Conservation (phyloP, 495 filamentous ascomycete species). For the Hypoxylon lenormandii region DNA sequence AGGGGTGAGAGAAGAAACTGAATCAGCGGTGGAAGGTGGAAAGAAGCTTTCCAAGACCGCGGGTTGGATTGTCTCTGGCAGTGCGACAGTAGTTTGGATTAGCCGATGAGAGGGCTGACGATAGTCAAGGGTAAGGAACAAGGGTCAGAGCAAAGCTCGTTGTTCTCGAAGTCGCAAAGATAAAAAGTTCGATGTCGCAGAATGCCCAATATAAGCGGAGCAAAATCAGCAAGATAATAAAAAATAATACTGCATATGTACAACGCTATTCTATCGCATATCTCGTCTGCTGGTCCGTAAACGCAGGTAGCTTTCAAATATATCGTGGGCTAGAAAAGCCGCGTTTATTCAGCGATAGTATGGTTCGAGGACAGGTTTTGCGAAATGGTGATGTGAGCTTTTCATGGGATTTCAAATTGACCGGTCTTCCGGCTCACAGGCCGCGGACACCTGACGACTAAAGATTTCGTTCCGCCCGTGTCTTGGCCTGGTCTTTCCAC, state of each 20-base stretch:
- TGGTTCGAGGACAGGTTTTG: constrained; percentile 21
- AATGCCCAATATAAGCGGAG: constrained; percentile 6
- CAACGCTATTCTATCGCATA: too few relatives aligned
- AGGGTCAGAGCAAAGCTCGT: constrained; percentile 43
- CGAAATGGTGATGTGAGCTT: constrained; percentile 38
- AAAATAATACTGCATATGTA: not conserved
- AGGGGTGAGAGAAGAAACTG: constrained; percentile 38
- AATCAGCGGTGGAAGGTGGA: constrained; percentile 48
- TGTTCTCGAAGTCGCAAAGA: constrained; percentile 53
- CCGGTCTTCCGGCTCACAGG: constrained; percentile 47
- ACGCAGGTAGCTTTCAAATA: not conserved
- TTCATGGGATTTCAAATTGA: constrained; percentile 41
- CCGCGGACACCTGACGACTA: constrained; percentile 30
- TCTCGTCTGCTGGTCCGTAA: too few relatives aligned
- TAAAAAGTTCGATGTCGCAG: constrained; percentile 46
- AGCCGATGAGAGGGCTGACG: constrained; percentile 29
- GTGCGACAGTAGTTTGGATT: constrained; percentile 36
- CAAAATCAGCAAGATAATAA: not conserved
- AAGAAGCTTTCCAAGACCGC: constrained; percentile 49
- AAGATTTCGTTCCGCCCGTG: constrained; percentile 36
- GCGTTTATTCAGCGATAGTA: constrained; percentile 20
- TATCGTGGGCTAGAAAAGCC: constrained; percentile 9
- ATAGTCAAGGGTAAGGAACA: constrained; percentile 38
- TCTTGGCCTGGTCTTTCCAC: constrained; percentile 42
- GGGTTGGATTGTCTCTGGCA: constrained; percentile 43